Percentiles rank a stretch among this genome's conserved stretches.
Evolutionary conservation across 169 alveolate species (phyloP).

Genomic region (Ichthyophthirius multifiliis): DNA sequence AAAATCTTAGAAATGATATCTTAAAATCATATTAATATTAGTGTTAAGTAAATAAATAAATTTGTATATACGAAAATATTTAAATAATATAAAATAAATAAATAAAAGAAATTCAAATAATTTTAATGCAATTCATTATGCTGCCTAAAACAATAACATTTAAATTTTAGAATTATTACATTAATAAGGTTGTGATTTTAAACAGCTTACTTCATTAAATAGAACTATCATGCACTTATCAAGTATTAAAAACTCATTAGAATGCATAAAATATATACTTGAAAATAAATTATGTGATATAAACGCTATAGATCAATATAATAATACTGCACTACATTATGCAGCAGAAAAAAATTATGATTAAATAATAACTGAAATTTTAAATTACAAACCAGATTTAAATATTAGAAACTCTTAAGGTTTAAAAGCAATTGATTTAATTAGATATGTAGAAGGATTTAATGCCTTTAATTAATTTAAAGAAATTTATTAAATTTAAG

Average conservation of each 20-base stretch:
- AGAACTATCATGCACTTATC: neutral
- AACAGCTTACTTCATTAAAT: neutral
- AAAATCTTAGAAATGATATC: too few relatives aligned
- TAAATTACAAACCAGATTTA: neutral
- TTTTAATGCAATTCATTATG: neutral
- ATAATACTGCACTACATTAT: neutral
- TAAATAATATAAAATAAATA: too few relatives aligned
- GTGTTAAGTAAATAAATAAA: too few relatives aligned
- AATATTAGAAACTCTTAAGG: neutral
- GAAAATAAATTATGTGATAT: neutral
- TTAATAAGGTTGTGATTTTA: neutral
- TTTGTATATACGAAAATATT: too few relatives aligned
- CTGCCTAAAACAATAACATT: neutral
- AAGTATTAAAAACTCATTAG: neutral
- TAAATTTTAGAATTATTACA: neutral
- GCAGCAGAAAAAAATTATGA: neutral
- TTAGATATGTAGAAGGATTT: neutral
- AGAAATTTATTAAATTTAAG: too few relatives aligned
- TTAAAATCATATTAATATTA: too few relatives aligned
- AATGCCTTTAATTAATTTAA: neutral
- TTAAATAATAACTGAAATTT: neutral
- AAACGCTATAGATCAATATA: neutral
- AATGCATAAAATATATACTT: neutral
- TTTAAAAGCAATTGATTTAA: neutral
- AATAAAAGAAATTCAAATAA: neutral